Conservation (phyloP, 441 rosid genomes). For the Erodium trifolium region DNA sequence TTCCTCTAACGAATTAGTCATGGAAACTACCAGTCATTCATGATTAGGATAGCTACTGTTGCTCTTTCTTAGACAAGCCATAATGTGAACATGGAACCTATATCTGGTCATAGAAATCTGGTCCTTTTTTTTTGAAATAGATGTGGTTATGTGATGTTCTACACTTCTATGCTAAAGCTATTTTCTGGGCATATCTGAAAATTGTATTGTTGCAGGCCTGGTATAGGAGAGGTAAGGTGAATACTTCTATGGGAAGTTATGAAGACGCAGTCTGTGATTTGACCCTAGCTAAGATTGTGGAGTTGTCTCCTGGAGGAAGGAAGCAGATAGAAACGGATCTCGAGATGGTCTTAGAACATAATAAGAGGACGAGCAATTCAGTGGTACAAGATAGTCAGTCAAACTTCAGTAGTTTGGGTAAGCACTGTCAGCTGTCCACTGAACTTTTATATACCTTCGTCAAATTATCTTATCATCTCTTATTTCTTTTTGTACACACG, state of each 20-base stretch:
- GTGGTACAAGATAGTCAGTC: conserved; percentile 15
- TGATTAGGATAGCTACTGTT: neutral
- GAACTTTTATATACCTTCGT: neutral
- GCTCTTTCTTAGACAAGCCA: neutral
- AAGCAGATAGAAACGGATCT: conserved; percentile 61
- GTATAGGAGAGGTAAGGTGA: conserved; percentile 80
- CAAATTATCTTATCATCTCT: neutral
- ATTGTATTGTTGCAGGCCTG: conserved; percentile 45
- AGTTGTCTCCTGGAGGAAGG: conserved; percentile 54
- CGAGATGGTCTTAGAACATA: conserved; percentile 26
- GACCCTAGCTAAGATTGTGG: conserved; percentile 40
- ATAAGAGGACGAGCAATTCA: conserved; percentile 19
- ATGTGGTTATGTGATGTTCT: neutral
- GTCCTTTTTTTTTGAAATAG: neutral
- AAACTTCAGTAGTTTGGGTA: conserved; percentile 27
- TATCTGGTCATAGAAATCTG: neutral
- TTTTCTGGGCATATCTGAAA: neutral
- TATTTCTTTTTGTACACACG: neutral
- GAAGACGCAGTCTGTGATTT: conserved; percentile 50
- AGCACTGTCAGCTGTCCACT: conserved; percentile 16
- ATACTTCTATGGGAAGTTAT: conserved; percentile 45
- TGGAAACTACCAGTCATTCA: neutral
- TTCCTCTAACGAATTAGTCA: neutral
- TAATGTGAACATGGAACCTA: neutral
- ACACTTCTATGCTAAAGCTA: neutral